These are phyloP conservation scores for Suhomyces kunorum DNA, from an alignment of 1,139 yeast genomes.

Conservation along the genomic window DNA sequence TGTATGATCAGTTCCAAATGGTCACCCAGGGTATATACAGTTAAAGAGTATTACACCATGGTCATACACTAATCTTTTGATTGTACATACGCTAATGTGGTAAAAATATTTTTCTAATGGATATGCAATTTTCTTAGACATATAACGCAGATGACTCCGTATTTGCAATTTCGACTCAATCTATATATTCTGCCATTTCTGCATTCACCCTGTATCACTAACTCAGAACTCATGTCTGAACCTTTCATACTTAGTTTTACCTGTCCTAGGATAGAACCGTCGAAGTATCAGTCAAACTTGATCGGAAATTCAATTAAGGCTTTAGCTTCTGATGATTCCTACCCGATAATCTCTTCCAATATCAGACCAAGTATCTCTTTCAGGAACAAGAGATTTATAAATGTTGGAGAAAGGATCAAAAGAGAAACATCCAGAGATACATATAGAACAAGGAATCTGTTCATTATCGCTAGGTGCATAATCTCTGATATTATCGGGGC, in stretches of 20 bases:
- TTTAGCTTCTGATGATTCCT: neutral
- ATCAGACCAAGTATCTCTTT: neutral
- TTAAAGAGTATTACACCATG: no score
- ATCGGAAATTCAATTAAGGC: neutral
- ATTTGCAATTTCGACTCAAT: slow-evolving; percentile 23
- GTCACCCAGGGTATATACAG: slow-evolving; percentile 92
- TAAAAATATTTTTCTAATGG: no score
- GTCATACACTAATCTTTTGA: no score
- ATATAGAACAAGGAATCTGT: slow-evolving; percentile 25
- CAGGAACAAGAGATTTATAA: neutral
- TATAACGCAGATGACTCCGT: no score
- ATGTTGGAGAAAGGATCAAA: neutral
- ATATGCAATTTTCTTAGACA: no score
- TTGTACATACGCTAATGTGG: no score
- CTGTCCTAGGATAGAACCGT: neutral
- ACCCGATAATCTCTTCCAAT: neutral
- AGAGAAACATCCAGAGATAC: neutral
- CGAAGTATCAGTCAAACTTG: neutral
- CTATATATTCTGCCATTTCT: neutral
- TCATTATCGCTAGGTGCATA: slow-evolving; percentile 24
- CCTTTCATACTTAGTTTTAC: neutral
- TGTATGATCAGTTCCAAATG: slow-evolving; percentile 92
- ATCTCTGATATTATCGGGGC: slow-evolving; percentile 14
- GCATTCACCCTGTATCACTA: neutral
- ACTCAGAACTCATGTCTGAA: neutral